Conservation (phyloP, 169 alveolate species). For the Plasmodium knowlesi region DNA sequence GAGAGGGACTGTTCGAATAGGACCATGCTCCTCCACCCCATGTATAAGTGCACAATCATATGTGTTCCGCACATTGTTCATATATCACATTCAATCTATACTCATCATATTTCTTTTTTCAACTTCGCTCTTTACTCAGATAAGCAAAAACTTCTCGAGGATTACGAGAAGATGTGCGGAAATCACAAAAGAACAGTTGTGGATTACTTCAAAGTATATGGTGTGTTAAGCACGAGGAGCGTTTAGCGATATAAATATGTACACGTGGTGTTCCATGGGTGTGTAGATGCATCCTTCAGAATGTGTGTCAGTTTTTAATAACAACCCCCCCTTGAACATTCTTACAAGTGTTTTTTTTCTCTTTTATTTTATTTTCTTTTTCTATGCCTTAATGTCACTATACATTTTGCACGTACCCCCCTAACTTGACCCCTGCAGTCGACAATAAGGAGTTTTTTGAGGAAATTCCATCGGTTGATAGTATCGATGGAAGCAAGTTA, state of each 20-base stretch:
- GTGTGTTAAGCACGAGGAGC: not conserved
- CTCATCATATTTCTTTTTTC: not conserved
- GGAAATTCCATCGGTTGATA: conserved; percentile 67
- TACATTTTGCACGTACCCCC: not conserved
- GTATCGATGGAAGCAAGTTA: conserved; percentile 61
- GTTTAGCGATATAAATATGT: not conserved
- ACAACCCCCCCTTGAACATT: not conserved
- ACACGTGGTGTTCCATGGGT: not conserved
- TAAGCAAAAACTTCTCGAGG: conserved; percentile 12
- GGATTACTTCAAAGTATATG: conserved; percentile 63
- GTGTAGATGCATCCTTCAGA: not conserved
- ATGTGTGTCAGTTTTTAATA: not conserved
- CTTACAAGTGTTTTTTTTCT: not conserved
- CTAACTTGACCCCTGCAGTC: not conserved
- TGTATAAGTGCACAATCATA: not conserved
- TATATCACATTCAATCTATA: not conserved
- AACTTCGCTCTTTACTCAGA: not conserved
- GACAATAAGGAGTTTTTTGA: conserved; percentile 65
- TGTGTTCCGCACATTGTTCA: not conserved
- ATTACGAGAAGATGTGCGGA: conserved; percentile 32
- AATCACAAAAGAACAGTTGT: conserved; percentile 51
- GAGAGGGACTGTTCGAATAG: not conserved
- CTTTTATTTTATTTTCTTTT: not conserved
- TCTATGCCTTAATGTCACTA: not conserved
- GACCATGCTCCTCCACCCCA: not conserved